phyloP scores from a whole-genome alignment of 108 stramenopile species.

The Tribonema minus region DNA sequence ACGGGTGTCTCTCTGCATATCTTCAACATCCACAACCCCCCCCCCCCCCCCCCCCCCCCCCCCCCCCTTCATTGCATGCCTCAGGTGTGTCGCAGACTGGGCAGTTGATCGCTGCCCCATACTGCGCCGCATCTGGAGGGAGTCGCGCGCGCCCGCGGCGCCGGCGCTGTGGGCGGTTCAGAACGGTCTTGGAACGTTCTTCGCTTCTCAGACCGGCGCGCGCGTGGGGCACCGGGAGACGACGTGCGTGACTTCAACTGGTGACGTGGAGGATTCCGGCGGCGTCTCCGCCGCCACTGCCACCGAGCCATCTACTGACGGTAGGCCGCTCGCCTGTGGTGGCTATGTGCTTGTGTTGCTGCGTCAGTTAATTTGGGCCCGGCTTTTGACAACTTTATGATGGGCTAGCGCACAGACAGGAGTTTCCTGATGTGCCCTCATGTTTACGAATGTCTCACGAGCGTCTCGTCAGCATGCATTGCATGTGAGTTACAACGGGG shows the following conservation, averaged over 20 bases:
- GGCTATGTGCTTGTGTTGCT: too few relatives aligned
- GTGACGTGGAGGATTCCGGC: neutral
- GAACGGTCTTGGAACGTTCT: constrained; percentile 35
- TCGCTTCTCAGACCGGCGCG: constrained; percentile 29
- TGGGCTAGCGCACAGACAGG: too few relatives aligned
- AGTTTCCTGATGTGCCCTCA: too few relatives aligned
- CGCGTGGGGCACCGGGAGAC: constrained; percentile 15
- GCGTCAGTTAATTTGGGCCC: too few relatives aligned
- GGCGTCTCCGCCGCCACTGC: neutral
- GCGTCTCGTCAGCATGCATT: too few relatives aligned
- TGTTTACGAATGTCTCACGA: too few relatives aligned
- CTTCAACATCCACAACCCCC: too few relatives aligned
- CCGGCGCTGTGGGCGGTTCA: constrained; percentile 27
- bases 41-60: too few relatives aligned
- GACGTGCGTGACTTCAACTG: neutral
- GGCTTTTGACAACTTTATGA: too few relatives aligned
- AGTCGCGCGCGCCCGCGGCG: neutral
- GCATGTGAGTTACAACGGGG: too few relatives aligned
- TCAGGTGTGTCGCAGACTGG: constrained; percentile 30
- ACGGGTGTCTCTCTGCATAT: too few relatives aligned
- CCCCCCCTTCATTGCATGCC: too few relatives aligned
- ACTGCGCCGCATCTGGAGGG: constrained; percentile 22
- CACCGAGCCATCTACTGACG: neutral
- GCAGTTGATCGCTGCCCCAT: constrained; percentile 22
- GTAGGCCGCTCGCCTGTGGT: neutral